Evolutionary conservation across 1,139 yeast genomes (phyloP), one percentile per base, ranked within the genome.

Genomic region (Debaryomyces nepalensis): DNA sequence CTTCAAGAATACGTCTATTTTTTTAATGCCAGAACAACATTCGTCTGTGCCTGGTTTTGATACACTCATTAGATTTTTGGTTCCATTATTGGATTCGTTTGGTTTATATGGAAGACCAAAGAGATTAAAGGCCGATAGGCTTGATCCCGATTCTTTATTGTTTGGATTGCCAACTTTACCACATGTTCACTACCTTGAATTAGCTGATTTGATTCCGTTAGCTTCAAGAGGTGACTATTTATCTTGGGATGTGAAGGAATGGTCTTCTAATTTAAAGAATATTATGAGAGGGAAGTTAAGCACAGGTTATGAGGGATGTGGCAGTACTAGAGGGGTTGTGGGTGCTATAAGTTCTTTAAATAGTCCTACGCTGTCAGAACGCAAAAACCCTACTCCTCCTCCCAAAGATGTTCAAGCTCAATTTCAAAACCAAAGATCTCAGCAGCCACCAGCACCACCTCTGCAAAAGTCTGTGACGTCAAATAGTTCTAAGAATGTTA

Each of bases 161-260:
- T 93, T 90, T 67, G 98, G 95, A 3, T 77, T 93, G 59, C 99
- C 99, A 1, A 87, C 93, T 2, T 73, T 91, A 49, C 98, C 98
- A 0, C 80, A 79, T 50, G 87, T 89, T 12, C 95, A 91, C 61
- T 93, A 91, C 63, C 71, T 91, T 43, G 73, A 70, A 46, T 53
- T 66, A 19, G 48, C 49, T 34, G 78, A 73, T 47, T 42, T 69
- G 12, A 37, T 45, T n/a, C 57, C 50, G 10, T 53, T 65, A 34
- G 39, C 54, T 3, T 43, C 48, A 6, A 46, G 51, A 21, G 46
- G 55, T n/a, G 66, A 58, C 39, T 63, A 56, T 45, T 53, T 66
- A 19, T 47, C 48, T 22, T 91, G 97, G 97, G 73, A 81, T 39
- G 75, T 77, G 14, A 69, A 76, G 18, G 79, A 81, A 26, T 93